Base-by-base conservation (phyloP, 129 eudicot species). In the Flaveria sonorensis region DNA sequence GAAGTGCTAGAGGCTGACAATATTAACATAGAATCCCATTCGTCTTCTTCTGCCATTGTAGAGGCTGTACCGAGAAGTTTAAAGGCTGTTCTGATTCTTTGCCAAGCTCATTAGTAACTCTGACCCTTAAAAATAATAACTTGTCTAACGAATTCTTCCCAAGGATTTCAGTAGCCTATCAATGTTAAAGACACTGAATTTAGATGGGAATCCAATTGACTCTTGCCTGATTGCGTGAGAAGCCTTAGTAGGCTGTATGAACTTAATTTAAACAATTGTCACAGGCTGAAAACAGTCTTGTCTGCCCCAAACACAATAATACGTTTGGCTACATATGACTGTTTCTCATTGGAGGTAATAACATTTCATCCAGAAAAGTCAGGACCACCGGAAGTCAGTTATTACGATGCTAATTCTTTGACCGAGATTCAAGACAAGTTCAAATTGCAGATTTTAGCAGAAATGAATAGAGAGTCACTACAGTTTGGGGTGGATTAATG, bases 211-310 rank as follows among this genome's bases (percentile, higher is more conserved):
- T 55, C 86, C 70, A 51, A 77, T 82, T 39, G 6, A 28, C 7
- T 62, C 74, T 55, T 82, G 12, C 86, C 86, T 0, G 75, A 82
- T 39, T 77, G 74, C n/a, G 19, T 53, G 26, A 69, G 57, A 62
- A 23, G 36, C 61, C 80, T 73, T 24, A 21, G 32, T 32, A 73
- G 45, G 30, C 55, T 78, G 43, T 32, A 57, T 23, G 10, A 11
- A 15, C 68, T 55, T 0, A 3, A 3, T n/a, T 71, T 79, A 47
- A 0, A 5, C 13, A 2, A 3, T 10, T 79, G 83, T 24, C n/a
- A 13, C 28, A 19, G 48, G 2, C 66, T 81, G 13, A 75, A 81
- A 48, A 28, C 71, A 4, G 46, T 74, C 50, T 23, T 43, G 59
- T 18, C 28, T n/a, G 40, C 42, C 15, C 84, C 75, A 55, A 30